Evolutionary conservation across 768 basidiomycete species (phyloP), one percentile per base, ranked within the genome.

Genomic region (Suillus plorans): DNA sequence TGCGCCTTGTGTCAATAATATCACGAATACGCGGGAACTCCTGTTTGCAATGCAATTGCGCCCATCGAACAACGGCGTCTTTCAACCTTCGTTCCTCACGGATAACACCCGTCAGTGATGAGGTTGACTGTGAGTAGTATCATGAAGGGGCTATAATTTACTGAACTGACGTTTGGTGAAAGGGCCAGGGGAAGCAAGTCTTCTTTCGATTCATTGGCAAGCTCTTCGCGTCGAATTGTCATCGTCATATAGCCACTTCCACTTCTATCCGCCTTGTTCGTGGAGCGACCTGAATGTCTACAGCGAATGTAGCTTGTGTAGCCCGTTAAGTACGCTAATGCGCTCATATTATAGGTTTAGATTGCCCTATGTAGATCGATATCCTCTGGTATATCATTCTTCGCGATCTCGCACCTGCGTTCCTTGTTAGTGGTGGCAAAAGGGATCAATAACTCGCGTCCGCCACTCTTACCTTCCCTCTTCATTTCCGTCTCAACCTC

Each of bases 1-100:
- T 59, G 58, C 58, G 58, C 58, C 18, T 42, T 59, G 58, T 18
- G 58, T 28, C 41, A 13, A 59, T 59, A 13, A 42, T 28, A 31
- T 42, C 5, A 31, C 28, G 41, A 18, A 20, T 42, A 18, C 8
- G 16, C 16, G 9, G 5, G 28, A 20, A 42, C 9, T 31, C 5
- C 25, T 28, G 9, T 42, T 12, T 59, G 25, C 58, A 42, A 5
- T 28, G 41, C 41, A 42, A 20, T 42, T 59, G 41, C 58, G 57
- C 22, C 56, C 39, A 39, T 58, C 16, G 57, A 41, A 58, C 25
- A 31, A 42, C 41, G 41, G 58, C 37, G 41, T 59, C 58, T 59
- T 59, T 5, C 41, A 59, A 42, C 25, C 39, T 10, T 59, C 31
- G 12, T 31, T 42, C 41, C 18, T 28, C 28, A 7, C 25, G 12